Evolutionary conservation across 371 early-diverging fungal genomes (phyloP).

Genomic region (Parasitella parasitica): DNA sequence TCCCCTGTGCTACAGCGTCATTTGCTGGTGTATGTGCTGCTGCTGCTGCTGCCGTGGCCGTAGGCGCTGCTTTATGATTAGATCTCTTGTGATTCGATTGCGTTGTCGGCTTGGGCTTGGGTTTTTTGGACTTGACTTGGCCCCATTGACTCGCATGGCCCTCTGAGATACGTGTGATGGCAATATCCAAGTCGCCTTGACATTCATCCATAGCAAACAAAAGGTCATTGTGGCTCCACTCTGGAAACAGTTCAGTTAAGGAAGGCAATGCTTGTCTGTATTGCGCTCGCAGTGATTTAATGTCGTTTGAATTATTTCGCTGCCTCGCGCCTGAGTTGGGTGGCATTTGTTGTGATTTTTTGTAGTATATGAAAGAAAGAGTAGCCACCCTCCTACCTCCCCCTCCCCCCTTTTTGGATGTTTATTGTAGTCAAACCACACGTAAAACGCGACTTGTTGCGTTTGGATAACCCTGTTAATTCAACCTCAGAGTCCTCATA

Average conservation of each 20-base stretch:
- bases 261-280: constrained; percentile 14
- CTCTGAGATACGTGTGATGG: constrained; percentile 27
- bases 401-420: not conserved
- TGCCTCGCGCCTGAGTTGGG: constrained; percentile 7
- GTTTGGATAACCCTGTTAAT: not conserved
- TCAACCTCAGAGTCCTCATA: too few species aligned
- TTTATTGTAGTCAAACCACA: too few species aligned
- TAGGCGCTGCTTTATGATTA: not conserved
- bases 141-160: constrained; percentile 30
- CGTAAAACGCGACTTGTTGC: not conserved
- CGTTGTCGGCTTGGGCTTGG: constrained; percentile 4
- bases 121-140: constrained; percentile 25
- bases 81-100: not conserved
- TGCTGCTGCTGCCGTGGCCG: not conserved
- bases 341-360: constrained; percentile 5
- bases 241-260: constrained; percentile 25
- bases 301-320: constrained; percentile 12
- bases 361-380: not conserved
- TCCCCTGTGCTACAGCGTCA: not conserved
- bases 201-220: constrained; percentile 30
- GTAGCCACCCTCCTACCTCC: too few species aligned
- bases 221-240: constrained; percentile 26
- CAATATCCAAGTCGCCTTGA: constrained; percentile 26
- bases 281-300: constrained; percentile 12
- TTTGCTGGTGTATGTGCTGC: not conserved